These are phyloP conservation scores for Stagonosporopsis cucurbitacearum DNA, from an alignment of 2,329 filamentous ascomycete species.

Conservation along the genomic window DNA sequence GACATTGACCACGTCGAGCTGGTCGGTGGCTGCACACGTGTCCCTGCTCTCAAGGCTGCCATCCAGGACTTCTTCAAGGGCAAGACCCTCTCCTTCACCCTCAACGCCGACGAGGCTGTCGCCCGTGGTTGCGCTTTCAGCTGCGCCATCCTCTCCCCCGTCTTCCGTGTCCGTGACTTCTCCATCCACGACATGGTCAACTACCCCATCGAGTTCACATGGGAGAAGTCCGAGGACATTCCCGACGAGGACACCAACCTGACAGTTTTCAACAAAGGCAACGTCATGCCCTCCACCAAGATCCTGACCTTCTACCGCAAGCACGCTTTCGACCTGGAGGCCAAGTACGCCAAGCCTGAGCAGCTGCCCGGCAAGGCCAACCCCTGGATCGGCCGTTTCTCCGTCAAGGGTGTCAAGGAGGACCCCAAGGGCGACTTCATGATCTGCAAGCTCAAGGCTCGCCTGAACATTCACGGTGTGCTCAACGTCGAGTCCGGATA, in stretches of 20 bases:
- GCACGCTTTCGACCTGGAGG: constrained; percentile 95
- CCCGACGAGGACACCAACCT: constrained; percentile 97
- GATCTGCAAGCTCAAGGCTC: constrained; percentile 99
- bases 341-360: constrained; percentile 87
- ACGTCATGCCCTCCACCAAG: constrained; percentile 97
- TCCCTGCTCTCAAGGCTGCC: constrained; percentile 88
- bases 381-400: constrained; percentile 97
- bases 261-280: constrained; percentile 96
- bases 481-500: constrained; percentile 97
- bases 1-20: constrained; percentile 95
- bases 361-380: constrained; percentile 85
- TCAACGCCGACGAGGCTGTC: constrained; percentile 97
- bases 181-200: constrained; percentile 95
- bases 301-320: constrained; percentile 99
- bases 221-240: constrained; percentile 98
- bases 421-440: constrained; percentile 96
- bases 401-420: constrained; percentile 95
- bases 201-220: constrained; percentile 98
- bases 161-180: constrained; percentile 99
- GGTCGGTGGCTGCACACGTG: constrained; percentile 92
- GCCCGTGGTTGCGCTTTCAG: constrained; percentile 95
- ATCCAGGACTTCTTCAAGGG: constrained; percentile 88
- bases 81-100: constrained; percentile 91
- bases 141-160: constrained; percentile 95
- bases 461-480: constrained; percentile 94